phyloP scores from a whole-genome alignment of 148 eudicot genomes.

The Fagopyrum tataricum region DNA sequence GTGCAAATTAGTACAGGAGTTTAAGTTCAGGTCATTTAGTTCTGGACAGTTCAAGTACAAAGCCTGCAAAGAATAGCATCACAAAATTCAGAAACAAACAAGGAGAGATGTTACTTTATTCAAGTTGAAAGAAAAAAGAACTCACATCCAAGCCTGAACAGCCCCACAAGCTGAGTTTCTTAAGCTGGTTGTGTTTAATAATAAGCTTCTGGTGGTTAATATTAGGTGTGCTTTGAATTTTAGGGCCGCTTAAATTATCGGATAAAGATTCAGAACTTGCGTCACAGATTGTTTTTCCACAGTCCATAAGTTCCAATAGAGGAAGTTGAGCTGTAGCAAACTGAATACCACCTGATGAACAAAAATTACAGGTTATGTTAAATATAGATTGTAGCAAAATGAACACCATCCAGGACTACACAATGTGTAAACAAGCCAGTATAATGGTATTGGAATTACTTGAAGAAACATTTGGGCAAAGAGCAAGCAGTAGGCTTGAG shows the following conservation, averaged over 20 bases:
- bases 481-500: constrained; percentile 72
- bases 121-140: not conserved
- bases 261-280: constrained; percentile 26
- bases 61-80: constrained; percentile 45
- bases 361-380: not conserved
- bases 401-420: not conserved
- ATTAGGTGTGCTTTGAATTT: constrained; percentile 37
- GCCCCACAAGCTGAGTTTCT: constrained; percentile 95
- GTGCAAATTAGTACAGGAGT: constrained; percentile 68
- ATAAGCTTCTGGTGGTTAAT: constrained; percentile 73
- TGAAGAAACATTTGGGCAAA: constrained; percentile 84
- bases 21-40: constrained; percentile 71
- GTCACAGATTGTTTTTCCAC: constrained; percentile 85
- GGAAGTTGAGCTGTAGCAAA: constrained; percentile 97
- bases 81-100: not conserved
- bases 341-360: constrained; percentile 79
- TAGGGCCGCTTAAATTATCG: constrained; percentile 25
- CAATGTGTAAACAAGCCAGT: not conserved
- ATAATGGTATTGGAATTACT: constrained; percentile 38
- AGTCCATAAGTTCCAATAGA: constrained; percentile 86
- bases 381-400: not conserved
- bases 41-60: constrained; percentile 76
- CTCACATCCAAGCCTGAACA: constrained; percentile 98
- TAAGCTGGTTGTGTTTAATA: constrained; percentile 71
- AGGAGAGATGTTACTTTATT: not conserved